Conservation (phyloP, 2,329 filamentous ascomycete species). For the Emergomyces africanus region DNA sequence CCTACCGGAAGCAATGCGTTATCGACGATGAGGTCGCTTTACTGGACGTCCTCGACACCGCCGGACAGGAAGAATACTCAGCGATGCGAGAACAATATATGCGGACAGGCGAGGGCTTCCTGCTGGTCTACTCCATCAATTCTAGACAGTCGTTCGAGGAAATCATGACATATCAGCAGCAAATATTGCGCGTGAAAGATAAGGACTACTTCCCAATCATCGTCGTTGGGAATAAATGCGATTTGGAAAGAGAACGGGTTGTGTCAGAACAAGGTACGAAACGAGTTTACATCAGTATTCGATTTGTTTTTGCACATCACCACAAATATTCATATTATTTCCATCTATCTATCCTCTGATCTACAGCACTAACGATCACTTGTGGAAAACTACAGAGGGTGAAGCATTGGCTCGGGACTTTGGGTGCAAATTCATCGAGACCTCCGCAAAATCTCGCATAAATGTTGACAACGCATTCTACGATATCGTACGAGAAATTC, state of each 20-base stretch:
- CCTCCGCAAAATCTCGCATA: slow-evolving; percentile 93
- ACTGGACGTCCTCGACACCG: slow-evolving; percentile 95
- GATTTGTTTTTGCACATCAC: slow-evolving; percentile 1
- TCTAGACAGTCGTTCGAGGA: slow-evolving; percentile 96
- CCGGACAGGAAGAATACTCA: slow-evolving; percentile 97
- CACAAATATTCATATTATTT: slow-evolving; percentile 1
- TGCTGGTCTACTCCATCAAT: slow-evolving; percentile 96
- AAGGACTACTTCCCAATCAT: slow-evolving; percentile 99
- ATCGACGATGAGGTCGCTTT: slow-evolving; percentile 97
- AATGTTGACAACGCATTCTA: slow-evolving; percentile 99
- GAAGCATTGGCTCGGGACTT: slow-evolving; percentile 75
- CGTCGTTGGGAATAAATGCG: slow-evolving; percentile 97
- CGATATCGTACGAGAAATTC: slow-evolving; percentile 94
- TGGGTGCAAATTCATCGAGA: slow-evolving; percentile 98
- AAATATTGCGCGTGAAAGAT: slow-evolving; percentile 96
- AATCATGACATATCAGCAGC: slow-evolving; percentile 97
- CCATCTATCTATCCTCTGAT: not conserved
- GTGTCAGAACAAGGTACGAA: slow-evolving; percentile 79
- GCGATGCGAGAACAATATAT: slow-evolving; percentile 99
- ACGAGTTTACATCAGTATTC: not conserved
- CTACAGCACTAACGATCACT: slow-evolving; percentile 3
- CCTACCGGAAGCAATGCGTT: slow-evolving; percentile 98
- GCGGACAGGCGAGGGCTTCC: slow-evolving; percentile 94
- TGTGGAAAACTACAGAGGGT: slow-evolving; percentile 54
- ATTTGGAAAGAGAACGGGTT: slow-evolving; percentile 84